Conservation (phyloP, 2,329 filamentous ascomycete species). For the Aureobasidium sp. region DNA sequence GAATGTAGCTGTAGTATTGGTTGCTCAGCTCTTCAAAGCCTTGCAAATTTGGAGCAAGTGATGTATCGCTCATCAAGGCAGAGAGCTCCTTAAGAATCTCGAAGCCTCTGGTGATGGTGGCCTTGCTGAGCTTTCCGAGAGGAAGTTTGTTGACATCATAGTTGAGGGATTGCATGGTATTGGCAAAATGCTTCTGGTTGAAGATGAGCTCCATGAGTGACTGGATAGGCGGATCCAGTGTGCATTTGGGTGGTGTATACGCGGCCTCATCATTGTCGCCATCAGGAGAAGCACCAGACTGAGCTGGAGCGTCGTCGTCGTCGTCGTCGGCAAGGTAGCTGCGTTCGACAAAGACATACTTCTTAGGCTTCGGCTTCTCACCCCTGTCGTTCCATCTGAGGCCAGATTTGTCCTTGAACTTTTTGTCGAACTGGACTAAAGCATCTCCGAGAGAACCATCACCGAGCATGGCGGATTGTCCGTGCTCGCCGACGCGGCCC, state of each 20-base stretch:
- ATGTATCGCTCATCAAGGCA: conserved; percentile 51
- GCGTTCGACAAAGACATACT: conserved; percentile 74
- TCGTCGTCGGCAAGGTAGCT: conserved; percentile 59
- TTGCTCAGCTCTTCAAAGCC: conserved; percentile 63
- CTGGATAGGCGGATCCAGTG: conserved; percentile 53
- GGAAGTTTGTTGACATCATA: conserved; percentile 72
- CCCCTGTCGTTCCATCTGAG: conserved; percentile 43
- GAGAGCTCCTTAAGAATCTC: conserved; percentile 68
- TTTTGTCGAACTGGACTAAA: conserved; percentile 41
- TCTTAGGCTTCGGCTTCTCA: conserved; percentile 48
- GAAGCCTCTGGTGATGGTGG: conserved; percentile 67
- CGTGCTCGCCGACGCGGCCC: conserved; percentile 61
- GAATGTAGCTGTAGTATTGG: conserved; percentile 71
- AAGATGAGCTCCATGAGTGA: conserved; percentile 74
- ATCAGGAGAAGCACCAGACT: conserved; percentile 21
- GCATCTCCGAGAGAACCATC: conserved; percentile 33
- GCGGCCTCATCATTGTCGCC: background rate
- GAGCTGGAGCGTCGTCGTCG: conserved; percentile 23
- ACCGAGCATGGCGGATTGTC: conserved; percentile 37
- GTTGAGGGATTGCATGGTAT: conserved; percentile 57
- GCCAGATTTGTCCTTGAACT: conserved; percentile 51
- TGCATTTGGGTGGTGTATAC: conserved; percentile 40
- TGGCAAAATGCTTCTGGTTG: conserved; percentile 63
- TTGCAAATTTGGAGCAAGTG: conserved; percentile 38
- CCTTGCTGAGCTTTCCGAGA: conserved; percentile 73